Evolutionary conservation across 306 rosid species (phyloP).

Genomic region (Cercis canadensis): DNA sequence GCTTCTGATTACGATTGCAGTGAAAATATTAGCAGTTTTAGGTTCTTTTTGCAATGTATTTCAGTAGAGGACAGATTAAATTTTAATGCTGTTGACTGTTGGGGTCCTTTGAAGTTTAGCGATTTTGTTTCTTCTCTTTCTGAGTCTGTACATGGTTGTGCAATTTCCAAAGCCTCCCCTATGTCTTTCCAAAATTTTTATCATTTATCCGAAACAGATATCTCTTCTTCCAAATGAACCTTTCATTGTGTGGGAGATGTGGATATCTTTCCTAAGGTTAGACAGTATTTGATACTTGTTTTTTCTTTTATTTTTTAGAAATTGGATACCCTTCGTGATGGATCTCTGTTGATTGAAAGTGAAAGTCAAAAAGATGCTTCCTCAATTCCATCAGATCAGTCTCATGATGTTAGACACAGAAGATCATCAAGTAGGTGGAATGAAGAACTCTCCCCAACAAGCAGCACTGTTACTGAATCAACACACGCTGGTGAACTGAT

Average conservation of each 20-base stretch:
- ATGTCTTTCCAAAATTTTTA: neutral
- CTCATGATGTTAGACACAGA: slow-evolving; percentile 71
- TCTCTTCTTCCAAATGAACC: slow-evolving; percentile 10
- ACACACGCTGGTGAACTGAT: slow-evolving; percentile 85
- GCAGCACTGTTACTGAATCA: slow-evolving; percentile 82
- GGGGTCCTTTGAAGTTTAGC: slow-evolving; percentile 18
- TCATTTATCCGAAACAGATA: neutral
- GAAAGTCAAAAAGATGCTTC: slow-evolving; percentile 75
- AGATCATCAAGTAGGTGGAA: slow-evolving; percentile 88
- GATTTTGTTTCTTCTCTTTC: slow-evolving; percentile 22
- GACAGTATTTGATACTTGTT: slow-evolving; percentile 21
- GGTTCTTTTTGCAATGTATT: too few relatives aligned
- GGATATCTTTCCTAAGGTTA: neutral
- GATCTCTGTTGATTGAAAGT: slow-evolving; percentile 59
- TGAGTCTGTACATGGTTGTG: slow-evolving; percentile 17
- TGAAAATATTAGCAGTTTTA: slow-evolving; percentile 1
- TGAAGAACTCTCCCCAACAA: slow-evolving; percentile 79
- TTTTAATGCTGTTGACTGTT: slow-evolving; percentile 9
- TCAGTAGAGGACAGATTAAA: neutral
- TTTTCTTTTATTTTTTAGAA: slow-evolving; percentile 51
- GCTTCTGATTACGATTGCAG: slow-evolving; percentile 21
- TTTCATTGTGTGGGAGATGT: neutral
- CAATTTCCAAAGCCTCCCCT: neutral
- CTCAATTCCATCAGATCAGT: slow-evolving; percentile 50
- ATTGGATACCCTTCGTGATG: slow-evolving; percentile 59